Percentiles rank a stretch among this genome's conserved stretches.
These are phyloP conservation scores for Mallotus repandus DNA, from an alignment of 441 rosid species.

Conservation along the genomic window DNA sequence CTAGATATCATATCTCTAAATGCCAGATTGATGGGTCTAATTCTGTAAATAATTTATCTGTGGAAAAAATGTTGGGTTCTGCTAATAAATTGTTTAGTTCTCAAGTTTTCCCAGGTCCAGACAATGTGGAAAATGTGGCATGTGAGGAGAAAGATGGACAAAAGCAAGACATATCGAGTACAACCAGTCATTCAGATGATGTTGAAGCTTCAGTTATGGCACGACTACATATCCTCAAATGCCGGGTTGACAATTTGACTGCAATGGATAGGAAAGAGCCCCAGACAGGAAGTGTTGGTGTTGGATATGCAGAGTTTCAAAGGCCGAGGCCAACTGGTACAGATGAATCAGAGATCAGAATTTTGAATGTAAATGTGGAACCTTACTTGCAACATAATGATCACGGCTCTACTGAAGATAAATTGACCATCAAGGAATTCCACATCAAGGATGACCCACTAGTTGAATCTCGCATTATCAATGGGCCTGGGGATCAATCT, in stretches of 20 bases:
- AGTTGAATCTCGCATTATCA: slow-evolving; percentile 12
- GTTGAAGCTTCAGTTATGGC: slow-evolving; percentile 38
- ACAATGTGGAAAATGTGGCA: slow-evolving; percentile 28
- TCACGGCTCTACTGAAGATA: slow-evolving; percentile 16
- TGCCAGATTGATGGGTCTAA: slow-evolving; percentile 29
- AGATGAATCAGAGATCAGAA: slow-evolving; percentile 17
- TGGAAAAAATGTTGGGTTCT: slow-evolving; percentile 31
- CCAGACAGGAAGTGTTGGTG: slow-evolving; percentile 23
- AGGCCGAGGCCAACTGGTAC: slow-evolving; percentile 16
- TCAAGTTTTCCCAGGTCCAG: slow-evolving; percentile 20
- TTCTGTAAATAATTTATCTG: slow-evolving; percentile 22
- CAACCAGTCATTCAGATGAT: slow-evolving; percentile 24
- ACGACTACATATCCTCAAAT: slow-evolving; percentile 40
- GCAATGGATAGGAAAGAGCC: slow-evolving; percentile 21
- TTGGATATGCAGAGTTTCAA: slow-evolving; percentile 23
- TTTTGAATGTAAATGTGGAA: slow-evolving; percentile 15
- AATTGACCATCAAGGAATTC: slow-evolving; percentile 24
- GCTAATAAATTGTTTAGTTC: slow-evolving; percentile 31
- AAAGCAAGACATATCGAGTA: slow-evolving; percentile 11
- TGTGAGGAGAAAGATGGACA: slow-evolving; percentile 27
- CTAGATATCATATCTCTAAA: slow-evolving; percentile 49
- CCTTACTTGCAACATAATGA: slow-evolving; percentile 13
- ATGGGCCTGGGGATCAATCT: slow-evolving; percentile 21
- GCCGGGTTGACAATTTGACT: slow-evolving; percentile 29
- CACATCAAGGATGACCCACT: slow-evolving; percentile 26